Conservation (phyloP, 768 basidiomycete species). For the Coprinopsis sp. region DNA sequence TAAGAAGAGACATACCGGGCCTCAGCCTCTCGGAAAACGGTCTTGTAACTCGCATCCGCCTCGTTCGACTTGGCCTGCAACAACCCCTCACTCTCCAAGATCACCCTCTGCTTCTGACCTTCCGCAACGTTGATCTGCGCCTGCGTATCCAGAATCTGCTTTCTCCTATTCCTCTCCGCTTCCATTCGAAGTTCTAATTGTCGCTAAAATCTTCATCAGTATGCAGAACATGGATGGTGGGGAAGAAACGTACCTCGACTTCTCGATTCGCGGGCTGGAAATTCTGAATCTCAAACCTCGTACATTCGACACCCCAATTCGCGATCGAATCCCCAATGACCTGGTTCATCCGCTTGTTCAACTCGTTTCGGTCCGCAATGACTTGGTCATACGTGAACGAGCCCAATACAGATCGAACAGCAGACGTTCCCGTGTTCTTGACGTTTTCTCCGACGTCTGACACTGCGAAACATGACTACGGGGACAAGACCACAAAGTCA, state of each 20-base stretch:
- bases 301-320: conserved; percentile 57
- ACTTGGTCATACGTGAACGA: conserved; percentile 48
- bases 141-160: conserved; percentile 53
- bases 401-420: conserved; percentile 51
- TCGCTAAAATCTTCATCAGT: too few species aligned
- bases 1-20: conserved; percentile 30
- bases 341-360: conserved; percentile 42
- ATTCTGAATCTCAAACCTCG: conserved; percentile 53
- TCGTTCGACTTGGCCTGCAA: conserved; percentile 49
- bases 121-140: conserved; percentile 57
- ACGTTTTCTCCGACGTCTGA: conserved; percentile 46
- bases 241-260: conserved; percentile 39
- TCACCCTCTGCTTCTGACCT: conserved; percentile 51
- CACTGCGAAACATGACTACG: conserved; percentile 47
- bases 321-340: conserved; percentile 49
- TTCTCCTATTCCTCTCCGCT: conserved; percentile 51
- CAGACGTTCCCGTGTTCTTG: conserved; percentile 49
- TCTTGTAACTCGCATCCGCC: conserved; percentile 52
- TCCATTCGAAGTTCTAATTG: conserved; percentile 60
- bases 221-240: neutral
- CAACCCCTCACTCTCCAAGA: conserved; percentile 54
- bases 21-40: conserved; percentile 48
- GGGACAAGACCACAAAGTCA: neutral
- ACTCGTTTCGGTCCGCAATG: conserved; percentile 49
- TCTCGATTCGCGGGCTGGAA: conserved; percentile 60